A percentile compares a stretch with the other conserved stretches of the same genome.
phyloP scores from a whole-genome alignment of 2,329 filamentous ascomycete species.

The Celoporthe dispersa region DNA sequence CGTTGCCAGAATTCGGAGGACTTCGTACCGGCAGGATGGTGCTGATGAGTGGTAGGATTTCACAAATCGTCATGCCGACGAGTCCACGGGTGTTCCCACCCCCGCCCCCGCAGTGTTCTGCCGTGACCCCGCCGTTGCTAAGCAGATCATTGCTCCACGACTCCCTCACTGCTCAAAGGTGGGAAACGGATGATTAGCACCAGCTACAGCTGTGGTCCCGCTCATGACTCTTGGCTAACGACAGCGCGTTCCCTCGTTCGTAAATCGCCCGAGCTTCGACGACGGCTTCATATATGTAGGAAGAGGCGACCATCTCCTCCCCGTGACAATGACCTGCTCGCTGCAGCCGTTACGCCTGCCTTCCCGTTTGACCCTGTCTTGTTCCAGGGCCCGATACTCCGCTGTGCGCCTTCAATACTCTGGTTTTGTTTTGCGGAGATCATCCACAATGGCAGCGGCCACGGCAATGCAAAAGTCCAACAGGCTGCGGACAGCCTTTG shows the following conservation, averaged over 20 bases:
- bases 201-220: neutral
- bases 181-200: neutral
- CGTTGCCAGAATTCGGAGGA: neutral
- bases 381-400: neutral
- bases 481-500: slow-evolving; percentile 54
- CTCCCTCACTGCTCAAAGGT: neutral
- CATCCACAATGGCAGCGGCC: slow-evolving; percentile 22
- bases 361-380: neutral
- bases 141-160: neutral
- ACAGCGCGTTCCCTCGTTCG: neutral
- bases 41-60: too few species aligned
- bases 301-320: neutral
- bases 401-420: neutral
- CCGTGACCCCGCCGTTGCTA: slow-evolving; percentile 1
- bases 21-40: neutral
- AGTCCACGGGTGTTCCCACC: neutral
- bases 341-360: neutral
- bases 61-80: too few species aligned
- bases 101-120: neutral
- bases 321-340: slow-evolving; percentile 10
- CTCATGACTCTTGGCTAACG: neutral
- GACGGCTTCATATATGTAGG: neutral
- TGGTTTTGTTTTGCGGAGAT: neutral
- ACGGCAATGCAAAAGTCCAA: slow-evolving; percentile 51
- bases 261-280: neutral